Evolutionary conservation across 2,329 filamentous ascomycete species (phyloP).

Genomic region (Trichophyton mentagrophytes): DNA sequence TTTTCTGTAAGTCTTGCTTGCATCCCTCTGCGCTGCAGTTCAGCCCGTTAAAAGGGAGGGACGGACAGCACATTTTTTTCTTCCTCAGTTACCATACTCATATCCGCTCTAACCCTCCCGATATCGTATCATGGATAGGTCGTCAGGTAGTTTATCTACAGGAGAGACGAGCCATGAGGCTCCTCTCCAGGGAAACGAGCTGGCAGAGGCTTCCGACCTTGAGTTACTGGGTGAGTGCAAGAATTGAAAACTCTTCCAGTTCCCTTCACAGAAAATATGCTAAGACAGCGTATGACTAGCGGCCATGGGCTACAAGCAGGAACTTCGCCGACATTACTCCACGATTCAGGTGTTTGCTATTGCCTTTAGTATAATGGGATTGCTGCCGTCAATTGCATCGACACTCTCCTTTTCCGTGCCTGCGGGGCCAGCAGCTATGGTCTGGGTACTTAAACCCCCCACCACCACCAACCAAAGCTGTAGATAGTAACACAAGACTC

Average conservation of each 20-base stretch:
- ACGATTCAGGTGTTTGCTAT: conserved; percentile 51
- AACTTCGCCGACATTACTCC: conserved; percentile 48
- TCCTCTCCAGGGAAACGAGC: neutral
- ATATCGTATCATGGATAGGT: neutral
- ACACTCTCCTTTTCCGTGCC: conserved; percentile 48
- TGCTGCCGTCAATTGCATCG: conserved; percentile 48
- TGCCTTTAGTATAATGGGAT: conserved; percentile 48
- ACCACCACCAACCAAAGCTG: neutral
- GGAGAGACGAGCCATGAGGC: neutral
- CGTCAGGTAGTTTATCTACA: neutral
- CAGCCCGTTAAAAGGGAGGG: neutral
- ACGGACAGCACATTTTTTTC: neutral
- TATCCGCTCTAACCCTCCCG: too few relatives aligned
- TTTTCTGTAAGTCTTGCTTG: neutral
- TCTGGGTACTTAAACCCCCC: conserved; percentile 36
- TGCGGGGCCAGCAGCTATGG: conserved; percentile 48
- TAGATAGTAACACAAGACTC: neutral
- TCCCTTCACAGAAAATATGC: neutral
- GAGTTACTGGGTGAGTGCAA: neutral
- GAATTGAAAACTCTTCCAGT: neutral
- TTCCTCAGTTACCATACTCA: too few relatives aligned
- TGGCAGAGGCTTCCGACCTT: neutral
- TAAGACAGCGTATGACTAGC: conserved; percentile 13
- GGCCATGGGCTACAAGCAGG: conserved; percentile 43
- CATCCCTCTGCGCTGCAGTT: neutral